Base-by-base conservation (phyloP, 2,329 filamentous ascomycete genomes). In the Botrytis paeoniae region DNA sequence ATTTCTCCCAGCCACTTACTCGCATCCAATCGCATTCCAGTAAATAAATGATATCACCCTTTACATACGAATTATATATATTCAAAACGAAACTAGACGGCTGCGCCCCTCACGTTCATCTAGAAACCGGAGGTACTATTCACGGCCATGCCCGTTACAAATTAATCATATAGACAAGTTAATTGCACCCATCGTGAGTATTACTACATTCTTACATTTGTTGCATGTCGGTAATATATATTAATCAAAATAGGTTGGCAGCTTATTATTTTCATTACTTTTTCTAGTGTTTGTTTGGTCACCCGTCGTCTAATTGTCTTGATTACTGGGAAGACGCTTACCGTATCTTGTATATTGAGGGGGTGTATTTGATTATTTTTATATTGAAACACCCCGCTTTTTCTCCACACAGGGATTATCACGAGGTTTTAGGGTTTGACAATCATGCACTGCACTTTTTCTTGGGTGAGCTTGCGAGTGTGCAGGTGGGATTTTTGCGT, bases 211-310 rank as follows among this genome's bases (percentile, higher is more conserved):
- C 18, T 69, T 57, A 57, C 35, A 8, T 68, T 68, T 68, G 64
- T 68, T 69, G 37, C 48, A 57, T 43, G 6, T 69, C n/a, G 25
- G 35, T 9, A 41, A 57, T 68, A 41, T 68, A 57, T 16, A 54
- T 68, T 68, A 68, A 68, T 68, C 65, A 68, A 68, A 68, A 57
- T 29, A 41, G 35, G 25, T 68, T 57, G 48, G 48, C 48, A 68
- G 45, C 48, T 68, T 68, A 68, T 41, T 51, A 37, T 35, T 68
- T 41, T 68, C 5, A 29, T 57, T 57, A 68, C 16, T 29, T 35
- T 22, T 29, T 14, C 16, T 25, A 3, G 12, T 3, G 2, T 39
- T 54, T 29, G 16, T 39, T 66, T 39, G 64, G 64, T 54, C 37
- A 45, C 16, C 22, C 18, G 43, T 48, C 20, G 43, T 65, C 29